phyloP scores from a whole-genome alignment of 164 flowering plant genomes.

The Piper longum region DNA sequence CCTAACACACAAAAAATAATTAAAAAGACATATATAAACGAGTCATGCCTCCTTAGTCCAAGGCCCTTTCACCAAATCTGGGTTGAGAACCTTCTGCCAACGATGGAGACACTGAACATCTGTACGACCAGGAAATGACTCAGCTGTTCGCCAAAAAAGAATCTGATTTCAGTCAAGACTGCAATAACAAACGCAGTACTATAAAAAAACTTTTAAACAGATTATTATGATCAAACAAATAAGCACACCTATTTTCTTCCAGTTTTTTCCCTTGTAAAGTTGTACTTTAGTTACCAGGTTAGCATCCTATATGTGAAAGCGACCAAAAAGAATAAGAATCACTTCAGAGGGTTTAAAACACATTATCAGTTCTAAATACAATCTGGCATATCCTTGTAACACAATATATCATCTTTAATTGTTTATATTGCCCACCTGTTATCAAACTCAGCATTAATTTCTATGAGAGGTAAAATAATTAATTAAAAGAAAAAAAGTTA shows the following conservation, averaged over 20 bases:
- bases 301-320: conserved; percentile 26
- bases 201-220: no score
- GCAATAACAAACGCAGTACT: not conserved
- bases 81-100: conserved; percentile 84
- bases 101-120: conserved; percentile 81
- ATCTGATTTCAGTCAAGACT: not conserved
- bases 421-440: not conserved
- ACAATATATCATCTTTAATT: not conserved
- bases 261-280: conserved; percentile 29
- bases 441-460: not conserved
- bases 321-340: not conserved
- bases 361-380: not conserved
- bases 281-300: conserved; percentile 24
- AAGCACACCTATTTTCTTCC: conserved; percentile 55
- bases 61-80: conserved; percentile 61
- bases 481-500: not conserved
- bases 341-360: not conserved
- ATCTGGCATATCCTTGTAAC: not conserved
- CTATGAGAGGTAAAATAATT: not conserved
- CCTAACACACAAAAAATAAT: not conserved
- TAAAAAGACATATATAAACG: not conserved
- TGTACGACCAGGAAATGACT: conserved; percentile 27
- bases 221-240: no score
- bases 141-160: conserved; percentile 25
- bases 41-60: conserved; percentile 57